Evolutionary conservation across 495 filamentous ascomycete species (phyloP), one percentile per base, ranked within the genome.

Genomic region (Hypoxylon lienhwacheense): DNA sequence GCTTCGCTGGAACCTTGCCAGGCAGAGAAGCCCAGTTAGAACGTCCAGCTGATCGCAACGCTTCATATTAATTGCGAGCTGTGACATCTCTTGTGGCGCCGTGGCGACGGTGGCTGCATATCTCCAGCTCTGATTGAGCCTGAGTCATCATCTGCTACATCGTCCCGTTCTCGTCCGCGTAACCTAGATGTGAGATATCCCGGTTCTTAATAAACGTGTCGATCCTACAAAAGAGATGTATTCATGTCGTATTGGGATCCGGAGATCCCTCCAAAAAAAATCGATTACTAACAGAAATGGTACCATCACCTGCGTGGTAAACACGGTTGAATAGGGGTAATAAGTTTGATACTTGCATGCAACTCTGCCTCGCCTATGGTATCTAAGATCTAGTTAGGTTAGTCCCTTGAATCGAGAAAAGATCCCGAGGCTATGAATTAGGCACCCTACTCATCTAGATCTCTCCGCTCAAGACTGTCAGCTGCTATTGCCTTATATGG

Each of bases 51-150:
- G 40, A 47, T 34, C 46, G 29, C 10, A 45, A 14, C 44, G 42
- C 58, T 48, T 61, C 47, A 56, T 47, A 56, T 61, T 56, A 44
- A 61, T 55, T 61, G 37, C 40, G 24, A 29, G 37, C 39, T 54
- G 50, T 37, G 40, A 50, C 44, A 15, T 46, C 25, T 41, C 11
- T 6, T 51, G 50, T 51, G 51, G 45, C 50, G 40, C 45, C 50
- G 28, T 51, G 46, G 39, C 40, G 28, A 55, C 12, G 26, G 50
- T 61, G 37, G 57, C 50, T 61, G 42, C 33, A 49, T 26, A 14
- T 52, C 14, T 45, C n/a, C n/a, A n/a, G n/a, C 16, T 46, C 24
- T 47, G 5, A 37, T 47, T 29, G 36, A 26, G 6, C 26, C 43
- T 44, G 28, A 48, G 47, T 53, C 48, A 47, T 48, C 55, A 47